Conservation (phyloP, 345 rosid species). For the Cardamine chenopodiifolia region DNA sequence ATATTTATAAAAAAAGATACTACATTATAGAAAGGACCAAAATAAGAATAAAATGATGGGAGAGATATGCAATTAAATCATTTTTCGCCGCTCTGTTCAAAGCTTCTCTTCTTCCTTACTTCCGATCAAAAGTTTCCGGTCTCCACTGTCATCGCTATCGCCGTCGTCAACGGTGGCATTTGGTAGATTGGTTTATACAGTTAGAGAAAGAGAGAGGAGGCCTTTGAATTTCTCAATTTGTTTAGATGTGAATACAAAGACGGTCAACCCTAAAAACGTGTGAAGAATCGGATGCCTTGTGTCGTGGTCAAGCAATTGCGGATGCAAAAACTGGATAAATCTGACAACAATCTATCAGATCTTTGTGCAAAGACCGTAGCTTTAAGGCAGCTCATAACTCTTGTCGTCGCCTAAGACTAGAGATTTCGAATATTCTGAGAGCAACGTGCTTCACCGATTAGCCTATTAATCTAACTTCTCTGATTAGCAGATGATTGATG, state of each 20-base stretch:
- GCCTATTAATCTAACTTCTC: background rate
- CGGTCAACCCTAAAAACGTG: conserved; percentile 23
- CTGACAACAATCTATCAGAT: conserved; percentile 17
- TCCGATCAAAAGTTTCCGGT: conserved; percentile 22
- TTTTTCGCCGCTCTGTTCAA: conserved; percentile 22
- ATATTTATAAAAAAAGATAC: background rate
- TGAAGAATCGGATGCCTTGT: conserved; percentile 32
- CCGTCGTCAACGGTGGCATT: conserved; percentile 12
- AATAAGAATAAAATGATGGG: background rate
- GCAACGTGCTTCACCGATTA: conserved; percentile 7
- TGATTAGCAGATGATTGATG: conserved; percentile 24
- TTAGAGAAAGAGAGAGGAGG: background rate
- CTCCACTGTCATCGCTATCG: conserved; percentile 3
- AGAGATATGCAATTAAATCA: conserved; percentile 9
- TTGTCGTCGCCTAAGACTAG: conserved; percentile 17
- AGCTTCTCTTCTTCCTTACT: conserved; percentile 17
- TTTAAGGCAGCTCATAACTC: conserved; percentile 31
- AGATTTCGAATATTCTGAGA: conserved; percentile 27
- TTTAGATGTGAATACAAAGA: conserved; percentile 9
- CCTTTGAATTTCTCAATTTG: background rate
- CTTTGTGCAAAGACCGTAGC: conserved; percentile 28
- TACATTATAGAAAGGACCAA: conserved; percentile 14
- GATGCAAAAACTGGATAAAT: background rate
- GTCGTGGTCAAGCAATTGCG: conserved; percentile 18
- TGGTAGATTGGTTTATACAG: background rate